Percentiles rank a stretch among this genome's conserved stretches.
These are phyloP conservation scores for Penicillium turbatum DNA, from an alignment of 495 filamentous ascomycete genomes.

Conservation along the genomic window DNA sequence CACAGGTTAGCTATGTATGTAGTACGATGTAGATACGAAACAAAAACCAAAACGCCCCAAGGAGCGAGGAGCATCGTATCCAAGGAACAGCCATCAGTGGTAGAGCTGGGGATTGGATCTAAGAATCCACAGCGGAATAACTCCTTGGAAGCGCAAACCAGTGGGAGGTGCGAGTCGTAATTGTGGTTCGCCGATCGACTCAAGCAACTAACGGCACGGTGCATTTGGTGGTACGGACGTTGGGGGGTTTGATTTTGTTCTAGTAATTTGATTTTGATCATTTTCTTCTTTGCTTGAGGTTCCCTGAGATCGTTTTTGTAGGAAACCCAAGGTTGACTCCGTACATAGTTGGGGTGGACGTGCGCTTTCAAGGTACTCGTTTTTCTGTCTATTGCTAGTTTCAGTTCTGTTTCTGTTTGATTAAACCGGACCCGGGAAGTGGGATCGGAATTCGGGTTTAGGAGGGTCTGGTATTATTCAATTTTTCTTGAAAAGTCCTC, in stretches of 20 bases:
- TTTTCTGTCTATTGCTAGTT: neutral
- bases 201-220: conserved; percentile 2
- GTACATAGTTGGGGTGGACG: no score
- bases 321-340: no score
- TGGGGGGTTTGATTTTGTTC: conserved; percentile 7
- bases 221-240: conserved; percentile 10
- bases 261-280: no score
- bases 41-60: no score
- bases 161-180: conserved; percentile 17
- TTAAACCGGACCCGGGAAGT: neutral
- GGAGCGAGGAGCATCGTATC: neutral
- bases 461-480: neutral
- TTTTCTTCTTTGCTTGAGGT: no score
- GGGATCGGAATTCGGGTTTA: neutral
- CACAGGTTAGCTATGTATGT: no score
- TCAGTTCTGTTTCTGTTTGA: no score
- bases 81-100: conserved; percentile 10
- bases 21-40: no score
- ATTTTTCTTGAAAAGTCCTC: neutral
- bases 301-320: no score
- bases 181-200: neutral
- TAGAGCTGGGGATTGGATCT: conserved; percentile 18
- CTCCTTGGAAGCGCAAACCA: conserved; percentile 17
- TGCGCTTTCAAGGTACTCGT: neutral
- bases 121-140: conserved; percentile 23